phyloP scores from a whole-genome alignment of 768 basidiomycete species.

The Trametes cinnabarina region DNA sequence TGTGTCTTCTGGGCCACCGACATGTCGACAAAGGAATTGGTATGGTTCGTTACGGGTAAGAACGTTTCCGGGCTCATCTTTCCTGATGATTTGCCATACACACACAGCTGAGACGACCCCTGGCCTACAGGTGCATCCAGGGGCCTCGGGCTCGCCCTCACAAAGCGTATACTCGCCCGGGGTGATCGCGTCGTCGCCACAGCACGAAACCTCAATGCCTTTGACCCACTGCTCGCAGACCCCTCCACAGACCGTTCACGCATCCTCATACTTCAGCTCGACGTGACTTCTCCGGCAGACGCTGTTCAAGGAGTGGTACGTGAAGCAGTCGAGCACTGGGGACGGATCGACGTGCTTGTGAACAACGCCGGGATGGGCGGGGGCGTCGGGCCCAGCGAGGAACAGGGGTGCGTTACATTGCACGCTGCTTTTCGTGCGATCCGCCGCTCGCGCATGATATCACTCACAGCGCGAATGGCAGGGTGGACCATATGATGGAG shows the following conservation, averaged over 20 bases:
- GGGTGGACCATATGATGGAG: slow-evolving; percentile 26
- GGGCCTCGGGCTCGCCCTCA: slow-evolving; percentile 28
- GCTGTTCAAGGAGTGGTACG: slow-evolving; percentile 35
- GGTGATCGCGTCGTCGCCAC: slow-evolving; percentile 26
- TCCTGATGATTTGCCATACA: too few species aligned
- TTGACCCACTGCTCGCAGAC: slow-evolving; percentile 9
- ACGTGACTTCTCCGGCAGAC: slow-evolving; percentile 45
- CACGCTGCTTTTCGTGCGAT: too few species aligned
- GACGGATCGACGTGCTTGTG: slow-evolving; percentile 36
- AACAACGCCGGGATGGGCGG: slow-evolving; percentile 45
- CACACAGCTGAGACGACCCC: too few species aligned
- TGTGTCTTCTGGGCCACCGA: too few species aligned
- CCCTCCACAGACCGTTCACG: slow-evolving; percentile 32
- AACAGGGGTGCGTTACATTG: slow-evolving; percentile 37
- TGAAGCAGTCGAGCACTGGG: slow-evolving; percentile 29
- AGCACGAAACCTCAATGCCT: neutral
- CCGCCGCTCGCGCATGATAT: too few species aligned
- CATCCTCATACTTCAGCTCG: slow-evolving; percentile 46
- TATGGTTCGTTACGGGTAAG: slow-evolving; percentile 29
- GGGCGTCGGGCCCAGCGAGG: slow-evolving; percentile 35
- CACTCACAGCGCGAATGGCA: too few species aligned
- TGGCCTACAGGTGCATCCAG: slow-evolving; percentile 22
- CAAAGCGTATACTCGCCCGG: slow-evolving; percentile 25
- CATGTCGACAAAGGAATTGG: slow-evolving; percentile 3
- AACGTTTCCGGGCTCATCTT: too few species aligned